Evolutionary conservation across 352 stramenopile genomes (phyloP).

Genomic region (Phytophthora parvispora): DNA sequence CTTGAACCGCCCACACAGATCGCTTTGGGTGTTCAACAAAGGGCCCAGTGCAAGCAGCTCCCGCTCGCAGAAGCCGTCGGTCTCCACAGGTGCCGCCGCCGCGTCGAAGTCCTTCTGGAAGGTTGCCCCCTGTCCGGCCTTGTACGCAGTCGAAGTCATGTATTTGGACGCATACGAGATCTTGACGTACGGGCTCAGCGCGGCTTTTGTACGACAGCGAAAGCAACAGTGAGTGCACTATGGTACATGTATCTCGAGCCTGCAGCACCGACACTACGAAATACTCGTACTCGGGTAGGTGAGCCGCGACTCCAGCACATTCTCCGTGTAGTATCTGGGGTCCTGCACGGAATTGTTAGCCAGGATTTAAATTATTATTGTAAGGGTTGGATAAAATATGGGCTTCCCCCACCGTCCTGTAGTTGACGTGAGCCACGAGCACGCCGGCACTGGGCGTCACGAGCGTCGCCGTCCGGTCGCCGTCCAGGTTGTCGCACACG

Average conservation of each 20-base stretch:
- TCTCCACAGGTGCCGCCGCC: conserved; percentile 48
- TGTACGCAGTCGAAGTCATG: conserved; percentile 42
- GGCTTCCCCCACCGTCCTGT: conserved; percentile 61
- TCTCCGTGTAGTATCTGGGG: conserved; percentile 64
- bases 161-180: conserved; percentile 64
- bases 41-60: conserved; percentile 50
- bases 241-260: neutral
- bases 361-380: neutral
- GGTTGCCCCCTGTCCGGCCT: conserved; percentile 41
- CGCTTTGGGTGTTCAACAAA: conserved; percentile 52
- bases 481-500: conserved; percentile 68
- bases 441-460: conserved; percentile 51
- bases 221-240: neutral
- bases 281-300: conserved; percentile 52
- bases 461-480: conserved; percentile 42
- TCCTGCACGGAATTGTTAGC: conserved; percentile 35
- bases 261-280: neutral
- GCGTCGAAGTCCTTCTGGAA: conserved; percentile 62
- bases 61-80: conserved; percentile 65
- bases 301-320: conserved; percentile 57
- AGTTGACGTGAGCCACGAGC: conserved; percentile 59
- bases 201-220: conserved; percentile 18
- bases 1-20: conserved; percentile 55
- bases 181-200: conserved; percentile 45
- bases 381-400: too few relatives aligned